A percentile compares a stretch with the other conserved stretches of the same genome.
Evolutionary conservation across 2,329 filamentous ascomycete species (phyloP).

Genomic region (Fusarium succisae): DNA sequence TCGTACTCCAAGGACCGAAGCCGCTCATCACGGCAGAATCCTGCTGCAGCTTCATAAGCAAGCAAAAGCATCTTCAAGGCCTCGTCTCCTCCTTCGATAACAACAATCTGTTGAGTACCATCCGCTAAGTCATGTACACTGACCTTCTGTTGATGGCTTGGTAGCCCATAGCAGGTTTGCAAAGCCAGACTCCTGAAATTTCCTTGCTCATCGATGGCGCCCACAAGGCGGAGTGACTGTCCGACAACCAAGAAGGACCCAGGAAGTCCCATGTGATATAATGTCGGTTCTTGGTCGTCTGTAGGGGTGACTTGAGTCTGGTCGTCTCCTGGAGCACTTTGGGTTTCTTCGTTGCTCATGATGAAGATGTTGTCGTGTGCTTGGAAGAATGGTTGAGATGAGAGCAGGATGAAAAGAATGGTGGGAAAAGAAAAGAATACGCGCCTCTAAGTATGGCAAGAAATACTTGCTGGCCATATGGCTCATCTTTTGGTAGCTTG

Average conservation of each 20-base stretch:
- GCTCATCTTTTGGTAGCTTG: no score
- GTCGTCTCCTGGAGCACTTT: rapidly evolving
- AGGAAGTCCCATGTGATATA: background rate
- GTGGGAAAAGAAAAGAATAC: background rate
- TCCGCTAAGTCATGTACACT: background rate
- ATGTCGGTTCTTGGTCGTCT: background rate
- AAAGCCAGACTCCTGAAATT: background rate
- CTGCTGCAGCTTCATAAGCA: background rate
- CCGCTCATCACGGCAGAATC: background rate
- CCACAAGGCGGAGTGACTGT: background rate
- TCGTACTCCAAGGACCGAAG: background rate
- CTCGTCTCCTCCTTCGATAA: background rate
- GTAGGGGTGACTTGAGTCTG: rapidly evolving
- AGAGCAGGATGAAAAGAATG: background rate
- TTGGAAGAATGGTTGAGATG: background rate
- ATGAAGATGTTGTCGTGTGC: rapidly evolving
- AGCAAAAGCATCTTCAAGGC: background rate
- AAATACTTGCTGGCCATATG: background rate
- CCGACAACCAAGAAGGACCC: background rate
- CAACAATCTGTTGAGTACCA: background rate
- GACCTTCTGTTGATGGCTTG: background rate
- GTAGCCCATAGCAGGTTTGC: background rate
- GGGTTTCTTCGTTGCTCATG: background rate
- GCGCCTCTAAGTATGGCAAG: rapidly evolving
- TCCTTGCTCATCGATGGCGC: background rate